Evolutionary conservation across 257 asterid genomes (phyloP).

Genomic region (Nicotiana attenuata): DNA sequence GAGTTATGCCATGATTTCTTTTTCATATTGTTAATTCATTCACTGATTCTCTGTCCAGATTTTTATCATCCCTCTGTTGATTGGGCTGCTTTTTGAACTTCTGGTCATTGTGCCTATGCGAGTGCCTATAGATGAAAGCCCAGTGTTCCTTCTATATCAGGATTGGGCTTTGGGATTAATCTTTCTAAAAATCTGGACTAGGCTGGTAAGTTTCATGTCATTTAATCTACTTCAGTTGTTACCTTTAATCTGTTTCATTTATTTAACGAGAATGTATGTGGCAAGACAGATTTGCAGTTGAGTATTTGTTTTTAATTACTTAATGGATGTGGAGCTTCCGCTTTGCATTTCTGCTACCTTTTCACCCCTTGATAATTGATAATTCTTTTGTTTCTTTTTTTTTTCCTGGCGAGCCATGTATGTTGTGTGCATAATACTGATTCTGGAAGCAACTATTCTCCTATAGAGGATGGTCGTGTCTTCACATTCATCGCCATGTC

Average conservation of each 20-base stretch:
- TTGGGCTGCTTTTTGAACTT: conserved; percentile 92
- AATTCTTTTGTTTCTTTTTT: too few relatives aligned
- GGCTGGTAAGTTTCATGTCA: conserved; percentile 57
- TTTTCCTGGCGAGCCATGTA: too few relatives aligned
- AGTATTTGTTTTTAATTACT: neutral
- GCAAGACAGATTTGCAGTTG: neutral
- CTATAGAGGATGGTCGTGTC: too few relatives aligned
- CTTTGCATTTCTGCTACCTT: neutral
- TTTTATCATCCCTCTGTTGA: conserved; percentile 79
- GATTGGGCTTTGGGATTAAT: conserved; percentile 97
- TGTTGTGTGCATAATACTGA: too few relatives aligned
- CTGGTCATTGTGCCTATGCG: conserved; percentile 97
- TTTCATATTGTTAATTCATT: neutral
- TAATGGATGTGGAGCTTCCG: neutral
- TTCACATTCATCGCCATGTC: too few relatives aligned
- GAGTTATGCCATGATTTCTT: neutral
- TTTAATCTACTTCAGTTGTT: neutral
- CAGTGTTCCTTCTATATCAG: conserved; percentile 91
- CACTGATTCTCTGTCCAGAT: conserved; percentile 46
- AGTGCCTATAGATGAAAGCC: conserved; percentile 95
- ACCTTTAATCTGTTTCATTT: neutral
- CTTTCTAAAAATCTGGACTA: conserved; percentile 96
- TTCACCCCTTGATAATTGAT: too few relatives aligned
- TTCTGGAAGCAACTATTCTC: too few relatives aligned
- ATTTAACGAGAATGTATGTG: too few relatives aligned